Conservation (phyloP, 345 rosid genomes). For the Corymbia maculata region DNA sequence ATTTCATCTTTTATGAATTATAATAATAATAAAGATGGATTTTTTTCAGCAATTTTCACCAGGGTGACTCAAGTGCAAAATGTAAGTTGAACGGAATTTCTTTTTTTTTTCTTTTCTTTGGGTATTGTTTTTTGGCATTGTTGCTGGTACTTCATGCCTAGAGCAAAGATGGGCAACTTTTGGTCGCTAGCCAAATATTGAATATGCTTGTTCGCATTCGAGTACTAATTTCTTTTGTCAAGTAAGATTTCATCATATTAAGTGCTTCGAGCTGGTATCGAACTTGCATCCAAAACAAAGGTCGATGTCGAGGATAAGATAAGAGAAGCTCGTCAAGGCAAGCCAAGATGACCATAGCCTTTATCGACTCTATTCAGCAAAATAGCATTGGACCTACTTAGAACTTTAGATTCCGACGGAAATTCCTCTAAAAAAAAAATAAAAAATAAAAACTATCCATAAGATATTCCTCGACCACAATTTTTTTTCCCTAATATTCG, state of each 20-base stretch:
- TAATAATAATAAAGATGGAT: background rate
- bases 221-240: background rate
- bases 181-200: background rate
- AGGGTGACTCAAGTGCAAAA: background rate
- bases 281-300: background rate
- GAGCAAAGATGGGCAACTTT: background rate
- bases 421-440: background rate
- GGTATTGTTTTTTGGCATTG: background rate
- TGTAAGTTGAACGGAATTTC: background rate
- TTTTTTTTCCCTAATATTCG: background rate
- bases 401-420: background rate
- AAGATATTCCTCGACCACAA: background rate
- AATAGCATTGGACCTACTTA: background rate
- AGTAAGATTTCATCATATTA: background rate
- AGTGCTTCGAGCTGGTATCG: background rate
- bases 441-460: background rate
- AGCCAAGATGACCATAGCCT: background rate
- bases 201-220: background rate
- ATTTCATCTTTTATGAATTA: too few species aligned
- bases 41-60: background rate
- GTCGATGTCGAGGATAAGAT: background rate
- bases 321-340: background rate
- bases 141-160: background rate
- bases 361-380: background rate
- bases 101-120: background rate